phyloP scores from a whole-genome alignment of 2,329 filamentous ascomycete species.

The Ophiosphaerella korrae region DNA sequence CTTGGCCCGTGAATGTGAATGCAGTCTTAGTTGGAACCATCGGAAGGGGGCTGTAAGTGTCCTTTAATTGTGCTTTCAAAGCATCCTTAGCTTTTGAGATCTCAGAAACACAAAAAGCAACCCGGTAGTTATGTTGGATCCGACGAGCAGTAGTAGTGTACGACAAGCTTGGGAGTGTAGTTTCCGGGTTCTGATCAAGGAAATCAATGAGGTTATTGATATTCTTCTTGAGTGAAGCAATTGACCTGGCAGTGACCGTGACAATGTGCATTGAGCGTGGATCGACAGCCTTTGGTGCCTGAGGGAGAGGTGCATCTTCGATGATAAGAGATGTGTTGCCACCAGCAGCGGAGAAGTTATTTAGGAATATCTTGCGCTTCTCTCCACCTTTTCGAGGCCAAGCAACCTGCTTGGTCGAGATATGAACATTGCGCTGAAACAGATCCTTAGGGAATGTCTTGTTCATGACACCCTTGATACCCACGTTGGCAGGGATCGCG shows the following conservation, averaged over 20 bases:
- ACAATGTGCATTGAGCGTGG: slow-evolving; percentile 54
- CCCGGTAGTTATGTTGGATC: slow-evolving; percentile 60
- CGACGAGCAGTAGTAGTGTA: slow-evolving; percentile 60
- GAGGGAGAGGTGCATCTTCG: slow-evolving; percentile 55
- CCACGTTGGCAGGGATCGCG: slow-evolving; percentile 60
- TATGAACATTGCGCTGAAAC: slow-evolving; percentile 58
- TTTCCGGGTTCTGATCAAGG: slow-evolving; percentile 51
- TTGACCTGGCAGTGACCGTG: slow-evolving; percentile 58
- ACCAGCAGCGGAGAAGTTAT: slow-evolving; percentile 61
- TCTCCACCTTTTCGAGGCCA: slow-evolving; percentile 55
- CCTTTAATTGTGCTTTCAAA: slow-evolving; percentile 55
- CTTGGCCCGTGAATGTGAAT: slow-evolving; percentile 60
- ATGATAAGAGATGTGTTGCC: slow-evolving; percentile 60
- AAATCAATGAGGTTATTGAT: slow-evolving; percentile 55
- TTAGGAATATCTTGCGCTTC: slow-evolving; percentile 57
- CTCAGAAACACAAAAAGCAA: slow-evolving; percentile 54
- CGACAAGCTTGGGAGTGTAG: slow-evolving; percentile 55
- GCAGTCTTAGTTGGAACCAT: slow-evolving; percentile 58
- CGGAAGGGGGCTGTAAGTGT: slow-evolving; percentile 58
- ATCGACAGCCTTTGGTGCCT: slow-evolving; percentile 50
- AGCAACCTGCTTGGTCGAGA: slow-evolving; percentile 52
- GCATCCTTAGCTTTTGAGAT: slow-evolving; percentile 54
- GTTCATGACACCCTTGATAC: slow-evolving; percentile 62
- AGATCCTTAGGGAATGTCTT: slow-evolving; percentile 61
- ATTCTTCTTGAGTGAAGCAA: slow-evolving; percentile 58